Evolutionary conservation across 176 grass and related monocot genomes (phyloP), one percentile per base, ranked within the genome.

Genomic region (Hordeum vulgare): DNA sequence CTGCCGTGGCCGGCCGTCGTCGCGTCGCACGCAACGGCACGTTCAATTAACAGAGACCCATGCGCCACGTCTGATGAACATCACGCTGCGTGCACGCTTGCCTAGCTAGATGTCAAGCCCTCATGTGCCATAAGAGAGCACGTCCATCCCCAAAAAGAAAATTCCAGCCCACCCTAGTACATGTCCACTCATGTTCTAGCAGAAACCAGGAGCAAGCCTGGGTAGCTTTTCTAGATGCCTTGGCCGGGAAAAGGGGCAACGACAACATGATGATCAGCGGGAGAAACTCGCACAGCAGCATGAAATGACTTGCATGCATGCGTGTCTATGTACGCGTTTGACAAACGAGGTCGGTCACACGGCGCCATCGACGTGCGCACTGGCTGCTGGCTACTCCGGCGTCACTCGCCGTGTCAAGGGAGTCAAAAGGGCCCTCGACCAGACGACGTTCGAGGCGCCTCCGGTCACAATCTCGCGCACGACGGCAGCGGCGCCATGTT

Each of bases 361-460:
- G 60, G 17, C 70, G 58, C 13, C 67, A 58, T 18, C 84, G 28
- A 56, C 3, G n/a, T 36, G 24, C 36, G 34, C 65, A 68, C 17
- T 11, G 66, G 10, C 26, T 29, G 10, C 26, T 29, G 17, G 27
- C 27, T 64, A 39, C 3, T 34, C 45, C 31, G 49, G n/a, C 2
- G 59, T 29, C n/a, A n/a, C 37, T 41, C 61, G 59, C 44, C 75
- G 23, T 45, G 76, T 60, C 53, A 67, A 17, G 3, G 20, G 35
- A 68, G 82, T 85, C 77, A 89, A 85, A 89, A 89, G 71, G 44
- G 37, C n/a, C 8, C 23, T 65, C 11, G 14, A 58, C 71, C 61
- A 89, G 85, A 85, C 77, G 87, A 81, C 87, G 61, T 61, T 85
- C 61, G 53, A n/a, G 51, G 62, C 77, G 71, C 79, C 68, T 70